Base-by-base conservation (phyloP, 108 stramenopile species). In the Poteriospumella lacustris region DNA sequence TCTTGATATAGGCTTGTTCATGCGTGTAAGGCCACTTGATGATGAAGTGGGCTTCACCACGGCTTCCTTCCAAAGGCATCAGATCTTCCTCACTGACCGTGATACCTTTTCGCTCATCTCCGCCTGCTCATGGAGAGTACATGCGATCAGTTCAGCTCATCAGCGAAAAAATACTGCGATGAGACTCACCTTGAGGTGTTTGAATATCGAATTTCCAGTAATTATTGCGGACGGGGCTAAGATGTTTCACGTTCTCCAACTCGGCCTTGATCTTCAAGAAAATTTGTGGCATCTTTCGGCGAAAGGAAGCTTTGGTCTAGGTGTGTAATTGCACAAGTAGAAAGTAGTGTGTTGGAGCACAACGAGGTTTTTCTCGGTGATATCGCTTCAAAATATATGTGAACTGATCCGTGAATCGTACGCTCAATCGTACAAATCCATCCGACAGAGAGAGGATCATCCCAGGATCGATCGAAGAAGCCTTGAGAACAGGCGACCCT, bases 131-230 rank as follows among this genome's bases (percentile, higher is more conserved):
- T 12, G 47, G 33, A 15, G 47, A 9, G 19, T 19, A 52, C 19
- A 52, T 9, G 19, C 47, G 47, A 52, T 19, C 9, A 19, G 19
- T 9, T 52, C 47, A 52, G 47, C 47, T 9, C 19, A 19, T 52
- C 15, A 15, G 47, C 15, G 19, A 19, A 19, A 52, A 19, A 19
- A 19, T 15, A 19, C 47, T 15, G 47, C 47, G 19, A 52, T 9
- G 19, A 52, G 47, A 52, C 15, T 52, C 15, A 52, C 47, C 47
- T 52, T 19, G 15, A 15, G 47, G 47, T 15, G 47, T 52, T 64
- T 64, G 60, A 38, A 73, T 73, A 38, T 73, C 41, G 31, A 73
- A 73, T 5, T 39, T 73, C 70, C 70, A 73, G 15, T 33, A 19
- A 56, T 73, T 73, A 12, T 38, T 42, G 5, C 36, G 9, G 12